Base-by-base conservation (phyloP, 2,329 filamentous ascomycete species). In the Monilinia polystroma region DNA sequence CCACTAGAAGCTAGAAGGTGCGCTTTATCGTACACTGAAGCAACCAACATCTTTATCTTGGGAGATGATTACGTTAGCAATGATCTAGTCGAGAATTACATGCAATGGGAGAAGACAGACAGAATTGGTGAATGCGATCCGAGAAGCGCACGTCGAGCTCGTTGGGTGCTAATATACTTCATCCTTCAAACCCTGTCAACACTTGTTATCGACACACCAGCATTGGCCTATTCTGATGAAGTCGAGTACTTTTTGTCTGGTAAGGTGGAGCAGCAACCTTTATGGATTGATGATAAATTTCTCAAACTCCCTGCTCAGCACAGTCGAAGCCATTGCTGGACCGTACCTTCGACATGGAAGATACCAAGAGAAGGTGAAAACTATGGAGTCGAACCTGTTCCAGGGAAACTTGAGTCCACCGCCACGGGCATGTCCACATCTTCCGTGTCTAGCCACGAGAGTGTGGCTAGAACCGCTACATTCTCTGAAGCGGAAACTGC, bases 141-240 rank as follows among this genome's bases (percentile, higher is more conserved):
- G 1, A 81, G 80, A 62, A 80, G 79, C 23, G 85, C 85, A 4
- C 82, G 86, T 1, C 81, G 83, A 14, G 85, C 84, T 12, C 82
- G 86, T 29, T 89, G 86, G 86, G 78, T 87, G 4, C 77, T 88
- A 4, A 80, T 88, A 29, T 88, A 88, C 71, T 84, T 82, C 3
- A 77, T 88, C 14, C 76, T 88, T 20, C 86, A 89, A 75, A 84
- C 83, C 0, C 80, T 88, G 2, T 85, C 85, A 2, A 83, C 82
- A 32, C 79, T 89, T 8, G 83, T 84, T 0, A 85, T 87, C 1
- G 86, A 88, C 67, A 80, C 82, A 0, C 84, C 82, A 14, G 79
- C 80, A 51, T 77, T 86, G 11, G 80, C 81, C 16, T 84, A 84
- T 74, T 79, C 78, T 4, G 81, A 84, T 7, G 79, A 78, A 10